Conservation (phyloP, 805 yeast genomes). For the Vanderwaltozyma tropicalis region DNA sequence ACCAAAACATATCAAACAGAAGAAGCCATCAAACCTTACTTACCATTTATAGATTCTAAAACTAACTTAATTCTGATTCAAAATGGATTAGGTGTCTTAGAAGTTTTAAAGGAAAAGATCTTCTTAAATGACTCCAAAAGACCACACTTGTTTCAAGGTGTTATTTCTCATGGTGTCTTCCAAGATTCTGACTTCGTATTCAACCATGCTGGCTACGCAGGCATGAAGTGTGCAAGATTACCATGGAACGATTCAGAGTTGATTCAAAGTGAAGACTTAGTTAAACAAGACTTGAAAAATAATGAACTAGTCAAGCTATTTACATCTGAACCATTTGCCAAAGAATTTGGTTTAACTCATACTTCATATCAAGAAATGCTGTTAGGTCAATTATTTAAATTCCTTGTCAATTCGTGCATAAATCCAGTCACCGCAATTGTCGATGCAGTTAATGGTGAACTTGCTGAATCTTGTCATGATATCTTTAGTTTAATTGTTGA, state of each 20-base stretch:
- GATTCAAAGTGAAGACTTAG: conserved; percentile 14
- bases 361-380: conserved; percentile 39
- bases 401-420: conserved; percentile 71
- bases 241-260: conserved; percentile 31
- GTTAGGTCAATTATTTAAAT: conserved; percentile 60
- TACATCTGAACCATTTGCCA: conserved; percentile 14
- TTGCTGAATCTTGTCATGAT: conserved; percentile 39
- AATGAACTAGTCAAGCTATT: conserved; percentile 26
- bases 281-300: conserved; percentile 6
- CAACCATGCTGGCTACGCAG: conserved; percentile 66
- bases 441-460: conserved; percentile 69
- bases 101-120: conserved; percentile 38
- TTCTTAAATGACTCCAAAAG: conserved; percentile 42
- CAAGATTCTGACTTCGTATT: conserved; percentile 32
- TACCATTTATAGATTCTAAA: conserved; percentile 36
- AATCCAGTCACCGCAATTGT: conserved; percentile 74
- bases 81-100: conserved; percentile 81
- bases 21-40: conserved; percentile 47
- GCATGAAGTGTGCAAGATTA: conserved; percentile 45
- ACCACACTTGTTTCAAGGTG: conserved; percentile 65
- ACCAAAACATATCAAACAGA: conserved; percentile 74
- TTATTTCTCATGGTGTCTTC: conserved; percentile 77
- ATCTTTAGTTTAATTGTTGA: conserved; percentile 27
- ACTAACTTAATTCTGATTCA: conserved; percentile 68
- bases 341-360: conserved; percentile 22